Evolutionary conservation across 257 asterid genomes (phyloP), one percentile per base, ranked within the genome.

Genomic region (Solanum chaucha): DNA sequence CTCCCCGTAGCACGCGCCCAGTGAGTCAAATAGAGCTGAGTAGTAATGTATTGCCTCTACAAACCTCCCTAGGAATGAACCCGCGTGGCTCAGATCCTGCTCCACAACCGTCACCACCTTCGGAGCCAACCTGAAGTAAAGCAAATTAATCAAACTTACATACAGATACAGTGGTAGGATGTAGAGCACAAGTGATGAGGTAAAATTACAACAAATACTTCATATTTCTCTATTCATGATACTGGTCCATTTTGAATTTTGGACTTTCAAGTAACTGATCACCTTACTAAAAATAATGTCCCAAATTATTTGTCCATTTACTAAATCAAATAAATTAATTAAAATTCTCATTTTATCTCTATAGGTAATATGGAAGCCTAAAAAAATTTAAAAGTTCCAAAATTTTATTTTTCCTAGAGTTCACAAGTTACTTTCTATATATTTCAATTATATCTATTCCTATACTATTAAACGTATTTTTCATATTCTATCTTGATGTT

Each of bases 41-140:
- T 97, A 97, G 84, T 97, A 95, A 91, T 97, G 99, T 82, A 97
- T 97, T 6, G 99, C 99, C 74, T 97, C 99, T 44, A 97, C 99
- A 26, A 97, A 97, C 86, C 98, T 94, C 51, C 98, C 98, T 87
- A 97, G 67, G 92, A 97, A 97, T 0, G 99, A 93, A 6, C 97
- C 98, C 14, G 98, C 98, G n/a, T 95, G 99, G 89, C 99, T 95
- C 86, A 97, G 90, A 88, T 97, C 99, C 90, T 97, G 99, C 92
- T 97, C 99, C 10, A 97, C 99, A 0, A 97, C 98, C 0, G 99
- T 97, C 91, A 97, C 98, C 83, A 97, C 99, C 89, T 95, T 97
- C 1, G 99, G 99, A 64, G 92, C 92, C 93, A 97, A 88, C 92
- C 99, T 96, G 94, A 83, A 86, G 77, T 67, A 77, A 5, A 82